These are phyloP conservation scores for Globisporangium solare DNA, from an alignment of 352 stramenopile species.

Conservation along the genomic window DNA sequence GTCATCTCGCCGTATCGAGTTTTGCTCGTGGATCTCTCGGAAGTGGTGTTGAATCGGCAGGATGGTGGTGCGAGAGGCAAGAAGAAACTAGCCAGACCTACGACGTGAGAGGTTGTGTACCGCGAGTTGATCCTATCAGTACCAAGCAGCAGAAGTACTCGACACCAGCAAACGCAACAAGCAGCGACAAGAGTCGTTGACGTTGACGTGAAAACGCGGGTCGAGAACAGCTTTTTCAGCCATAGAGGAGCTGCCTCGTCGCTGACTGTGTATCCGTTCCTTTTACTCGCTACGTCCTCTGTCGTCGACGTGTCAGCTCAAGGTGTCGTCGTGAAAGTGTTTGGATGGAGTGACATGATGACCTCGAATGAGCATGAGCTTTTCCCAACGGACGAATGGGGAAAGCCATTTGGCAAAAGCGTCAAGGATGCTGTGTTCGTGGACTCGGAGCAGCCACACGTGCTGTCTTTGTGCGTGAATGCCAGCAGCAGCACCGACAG, in stretches of 20 bases:
- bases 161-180: slow-evolving; percentile 4
- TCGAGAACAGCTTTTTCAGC: slow-evolving; percentile 13
- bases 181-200: background rate
- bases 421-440: background rate
- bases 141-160: slow-evolving; percentile 8
- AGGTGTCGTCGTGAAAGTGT: slow-evolving; percentile 25
- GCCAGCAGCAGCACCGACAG: background rate
- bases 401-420: background rate
- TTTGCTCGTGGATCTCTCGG: slow-evolving; percentile 33
- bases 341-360: slow-evolving; percentile 23
- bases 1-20: slow-evolving; percentile 25
- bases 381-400: slow-evolving; percentile 33
- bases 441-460: slow-evolving; percentile 1
- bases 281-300: slow-evolving; percentile 1
- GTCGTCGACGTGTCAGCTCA: background rate
- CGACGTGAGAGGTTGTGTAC: slow-evolving; percentile 25
- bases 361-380: slow-evolving; percentile 19
- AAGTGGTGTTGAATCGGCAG: slow-evolving; percentile 10
- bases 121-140: slow-evolving; percentile 23
- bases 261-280: slow-evolving; percentile 13
- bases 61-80: background rate
- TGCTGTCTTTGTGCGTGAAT: slow-evolving; percentile 9
- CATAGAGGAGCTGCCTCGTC: background rate
- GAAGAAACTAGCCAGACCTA: slow-evolving; percentile 13
- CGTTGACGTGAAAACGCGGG: slow-evolving; percentile 9